phyloP scores from a whole-genome alignment of 805 yeast genomes.

The Cyberlindnera xylosilytica region DNA sequence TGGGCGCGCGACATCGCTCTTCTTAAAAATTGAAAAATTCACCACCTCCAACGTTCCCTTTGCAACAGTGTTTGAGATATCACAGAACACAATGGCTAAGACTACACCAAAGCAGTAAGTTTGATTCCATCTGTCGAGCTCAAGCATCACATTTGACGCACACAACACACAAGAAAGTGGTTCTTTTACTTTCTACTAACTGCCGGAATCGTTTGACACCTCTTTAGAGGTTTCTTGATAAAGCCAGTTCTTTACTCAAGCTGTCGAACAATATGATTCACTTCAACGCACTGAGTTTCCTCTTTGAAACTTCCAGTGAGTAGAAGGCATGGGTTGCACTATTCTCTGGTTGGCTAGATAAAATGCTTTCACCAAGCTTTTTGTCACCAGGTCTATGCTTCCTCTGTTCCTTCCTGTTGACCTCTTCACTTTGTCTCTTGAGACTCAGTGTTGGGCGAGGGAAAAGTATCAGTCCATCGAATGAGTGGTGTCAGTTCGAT shows the following conservation, averaged over 20 bases:
- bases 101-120: conserved; percentile 32
- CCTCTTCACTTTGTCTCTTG: background rate
- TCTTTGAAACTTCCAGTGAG: conserved; percentile 6
- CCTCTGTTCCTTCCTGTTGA: conserved; percentile 28
- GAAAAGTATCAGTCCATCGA: conserved; percentile 26
- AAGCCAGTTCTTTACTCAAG: conserved; percentile 23
- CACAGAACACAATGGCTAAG: conserved; percentile 25
- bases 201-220: conserved; percentile 5
- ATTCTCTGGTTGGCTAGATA: conserved; percentile 8
- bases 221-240: conserved; percentile 14
- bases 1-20: no score
- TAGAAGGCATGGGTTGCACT: conserved; percentile 29
- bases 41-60: background rate
- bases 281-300: conserved; percentile 7
- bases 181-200: conserved; percentile 1
- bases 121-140: no score
- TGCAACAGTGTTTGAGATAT: background rate
- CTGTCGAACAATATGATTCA: conserved; percentile 3
- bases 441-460: conserved; percentile 1
- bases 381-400: conserved; percentile 18
- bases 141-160: no score
- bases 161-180: conserved; percentile 2
- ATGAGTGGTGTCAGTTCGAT: conserved; percentile 32
- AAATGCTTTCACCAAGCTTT: conserved; percentile 1
- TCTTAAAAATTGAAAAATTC: conserved; percentile 11